Evolutionary conservation across 768 basidiomycete species (phyloP), one percentile per base, ranked within the genome.

Genomic region (Fomitopsis pulvina): DNA sequence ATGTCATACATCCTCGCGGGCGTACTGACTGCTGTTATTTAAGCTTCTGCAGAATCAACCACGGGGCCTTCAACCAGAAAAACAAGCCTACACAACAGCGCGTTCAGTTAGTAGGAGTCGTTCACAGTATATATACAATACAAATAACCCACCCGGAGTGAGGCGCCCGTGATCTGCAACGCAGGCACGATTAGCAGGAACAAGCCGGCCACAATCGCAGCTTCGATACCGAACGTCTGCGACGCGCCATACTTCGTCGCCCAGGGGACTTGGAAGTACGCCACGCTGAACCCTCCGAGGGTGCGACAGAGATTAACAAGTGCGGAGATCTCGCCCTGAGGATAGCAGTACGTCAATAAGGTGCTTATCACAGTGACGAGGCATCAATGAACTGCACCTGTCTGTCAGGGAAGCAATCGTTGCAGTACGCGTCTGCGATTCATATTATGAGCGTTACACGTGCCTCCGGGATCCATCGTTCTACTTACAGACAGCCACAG

Each of bases 261-360:
- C 83, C 83, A 83, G 4, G 78, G 78, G 2, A 83, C 73, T 60
- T 85, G 81, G 62, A 78, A 85, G 63, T 78, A 84, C 1, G 82
- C 78, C 20, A 85, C 81, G 42, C 73, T 74, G 59, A 84, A 84
- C 1, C 81, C 80, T 30, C 80, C 80, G 14, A 83, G 67, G 1
- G 67, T 70, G 41, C 83, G 71, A 14, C 72, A 70, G 22, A 83
- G 63, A 58, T 83, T 85, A 53, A 84, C 65, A 22, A 84, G 66
- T 0, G 78, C 77, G 52, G 79, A 79, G 26, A 83, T 75, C 65
- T 86, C 83, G 22, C 83, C 84, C 67, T 80, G 57, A 25, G 52
- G 53, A 39, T 34, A 43, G 21, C 39, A 0, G 45, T 26, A 1
- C 3, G 16, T 25, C 3, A 27, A 24, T 3, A 28, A 48, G 40